Evolutionary conservation across 1,284 basidiomycete genomes (phyloP), one percentile per base, ranked within the genome.

Genomic region (Microbotryum saponariae): DNA sequence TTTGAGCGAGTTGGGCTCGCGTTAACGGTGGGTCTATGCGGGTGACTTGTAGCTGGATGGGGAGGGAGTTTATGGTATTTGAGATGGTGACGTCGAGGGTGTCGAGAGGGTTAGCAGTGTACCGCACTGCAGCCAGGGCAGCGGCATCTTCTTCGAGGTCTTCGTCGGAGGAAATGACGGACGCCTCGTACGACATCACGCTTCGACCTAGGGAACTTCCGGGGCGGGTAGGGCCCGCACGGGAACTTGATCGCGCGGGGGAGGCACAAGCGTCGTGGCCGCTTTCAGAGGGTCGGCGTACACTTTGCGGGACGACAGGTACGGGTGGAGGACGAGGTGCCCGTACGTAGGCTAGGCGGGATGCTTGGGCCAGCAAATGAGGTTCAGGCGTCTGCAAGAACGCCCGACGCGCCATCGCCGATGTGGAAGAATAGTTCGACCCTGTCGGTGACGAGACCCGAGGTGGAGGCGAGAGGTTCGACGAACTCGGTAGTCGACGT

Each of bases 31-130:
- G 83, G 71, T 92, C 90, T 12, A 91, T 78, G 3, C 91, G 84
- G 71, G 88, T 85, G 58, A 92, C 79, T 20, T 85, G 74, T 57
- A 93, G 58, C 3, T 51, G 54, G 45, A 70, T 78, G 18, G 85
- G 83, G 49, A 89, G 82, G 20, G 82, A 81, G 73, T 92, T 91
- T 64, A 84, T 86, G 48, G 91, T 76, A 37, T 77, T 76, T 5
- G 87, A 87, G 45, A 93, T 83, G 73, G 90, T 87, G 8, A 79
- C 75, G 74, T 93, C 90, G 44, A 93, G 81, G 5, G 89, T 88
- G 73, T 93, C 90, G 63, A 82, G 82, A 50, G 78, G 72, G 73
- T 86, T 90, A 4, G 87, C 82, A n/a, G 82, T 74, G 74, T 93
- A 93, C 64, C 82, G 76, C 63, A 84, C 80, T 54, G 81, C 51